Conservation (phyloP, 208 protist species). For the Kentomonas sorsogonicus region DNA sequence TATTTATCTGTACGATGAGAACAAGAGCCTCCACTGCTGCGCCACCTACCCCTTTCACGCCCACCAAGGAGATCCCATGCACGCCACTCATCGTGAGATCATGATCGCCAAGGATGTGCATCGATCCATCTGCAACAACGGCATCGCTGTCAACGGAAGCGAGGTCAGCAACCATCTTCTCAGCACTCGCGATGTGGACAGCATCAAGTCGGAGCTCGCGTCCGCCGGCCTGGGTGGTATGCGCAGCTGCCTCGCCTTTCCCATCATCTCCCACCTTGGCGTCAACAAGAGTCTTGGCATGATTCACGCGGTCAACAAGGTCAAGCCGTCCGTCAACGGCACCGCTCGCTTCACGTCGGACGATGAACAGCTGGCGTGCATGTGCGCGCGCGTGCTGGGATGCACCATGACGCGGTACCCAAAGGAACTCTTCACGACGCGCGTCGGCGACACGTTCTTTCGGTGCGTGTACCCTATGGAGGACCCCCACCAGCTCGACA, state of each 20-base stretch:
- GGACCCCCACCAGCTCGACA: constrained; percentile 17
- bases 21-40: constrained; percentile 62
- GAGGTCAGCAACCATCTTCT: constrained; percentile 22
- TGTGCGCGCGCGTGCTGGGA: constrained; percentile 55
- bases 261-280: constrained; percentile 41
- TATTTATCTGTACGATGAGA: constrained; percentile 79
- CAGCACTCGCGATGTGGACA: constrained; percentile 22
- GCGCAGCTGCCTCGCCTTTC: constrained; percentile 79
- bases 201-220: constrained; percentile 29
- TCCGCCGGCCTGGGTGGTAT: constrained; percentile 63
- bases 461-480: constrained; percentile 25
- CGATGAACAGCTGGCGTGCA: constrained; percentile 62
- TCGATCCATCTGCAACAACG: constrained; percentile 58
- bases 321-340: constrained; percentile 21
- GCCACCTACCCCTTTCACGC: constrained; percentile 51
- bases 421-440: constrained; percentile 38
- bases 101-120: constrained; percentile 83
- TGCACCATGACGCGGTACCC: constrained; percentile 72
- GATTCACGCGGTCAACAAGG: constrained; percentile 88
- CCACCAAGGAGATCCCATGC: constrained; percentile 54
- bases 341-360: constrained; percentile 26
- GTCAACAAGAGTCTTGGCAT: constrained; percentile 36
- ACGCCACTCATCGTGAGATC: constrained; percentile 57
- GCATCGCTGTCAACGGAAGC: constrained; percentile 70
- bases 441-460: constrained; percentile 39